Evolutionary conservation across 1,284 basidiomycete species (phyloP), one percentile per base, ranked within the genome.

Genomic region (Trametes pubescens): DNA sequence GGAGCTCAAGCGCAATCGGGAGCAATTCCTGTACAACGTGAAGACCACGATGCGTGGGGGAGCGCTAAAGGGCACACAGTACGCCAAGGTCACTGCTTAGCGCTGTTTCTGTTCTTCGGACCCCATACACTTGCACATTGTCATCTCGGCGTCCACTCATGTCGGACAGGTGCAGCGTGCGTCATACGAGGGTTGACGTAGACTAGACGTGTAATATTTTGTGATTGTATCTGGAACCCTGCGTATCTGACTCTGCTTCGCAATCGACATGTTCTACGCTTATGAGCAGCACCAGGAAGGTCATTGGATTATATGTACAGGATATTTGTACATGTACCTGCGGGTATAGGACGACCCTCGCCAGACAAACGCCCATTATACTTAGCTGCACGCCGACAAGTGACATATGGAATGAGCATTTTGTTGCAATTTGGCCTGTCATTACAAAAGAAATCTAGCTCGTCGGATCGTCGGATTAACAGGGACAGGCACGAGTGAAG

Each of bases 1-100:
- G 76, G 96, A 98, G 76, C 85, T 98, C 76, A 89, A 92, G 71
- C 88, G 87, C 79, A 92, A 93, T 77, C 84, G 95, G 58, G 90
- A 94, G 7, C 82, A 84, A 64, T 98, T 98, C 78, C 74, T 89
- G 48, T 77, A 84, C 71, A 95, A 96, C 73, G 96, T 98, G 73
- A 92, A 90, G 79, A 78, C 78, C 37, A 90, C 94, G 13, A 94
- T 98, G 92, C 83, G 86, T 13, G 96, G 96, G 11, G 86, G 86
- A 44, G 78, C 77, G 49, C 84, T 98, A 76, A 90, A 90, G 70
- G 90, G 91, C 16, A 86, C 89, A 67, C 81, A 85, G 65, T 98
- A 94, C 73, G 91, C 93, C 73, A 86, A 84, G 65, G 94, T 98
- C 29, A 74, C 86, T 57, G 79, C 79, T 59, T 79, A 80, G 79